Base-by-base conservation (phyloP, 2,329 filamentous ascomycete species). In the Amphichorda felina region DNA sequence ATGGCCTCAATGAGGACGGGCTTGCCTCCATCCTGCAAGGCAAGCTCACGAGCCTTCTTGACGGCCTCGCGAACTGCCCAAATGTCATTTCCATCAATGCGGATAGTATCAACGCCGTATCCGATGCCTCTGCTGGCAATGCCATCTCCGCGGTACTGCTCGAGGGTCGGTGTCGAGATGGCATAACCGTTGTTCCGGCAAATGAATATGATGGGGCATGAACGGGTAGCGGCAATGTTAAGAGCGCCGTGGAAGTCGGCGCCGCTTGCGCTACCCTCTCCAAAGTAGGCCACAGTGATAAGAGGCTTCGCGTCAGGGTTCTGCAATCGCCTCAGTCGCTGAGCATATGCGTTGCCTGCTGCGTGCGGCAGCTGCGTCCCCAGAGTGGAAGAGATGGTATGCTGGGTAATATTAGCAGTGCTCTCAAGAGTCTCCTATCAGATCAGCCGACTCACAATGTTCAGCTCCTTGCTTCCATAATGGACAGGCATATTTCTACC, bases 401-500 rank as follows among this genome's bases (percentile, higher is more conserved):
- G 84, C 77, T 83, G 37, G 18, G 14, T 9, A 4, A 30, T 21
- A 17, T 33, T 13, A 33, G 22, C 10, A 7, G 14, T 21, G 8
- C 13, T 5, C 5, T 14, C 21, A 15, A 10, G n/a, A 9, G 8
- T 30, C 7, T 15, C 16, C 26, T 27, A 5, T 4, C 8, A 8
- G n/a, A 30, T 30, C 8, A 8, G n/a, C 17, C n/a, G 16, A 63
- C 74, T 54, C 54, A 88, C 82, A 50, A 94, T 87, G 47, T 94
- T 86, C 38, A 93, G 66, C 43, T 84, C 78, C 38, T 70, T 75
- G 55, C 82, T 87, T 32, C 88, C 88, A 50, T 96, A 98, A 59
- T 98, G 91, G 11, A 96, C 84, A 1, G 91, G 91, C 91, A 98
- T 98, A 50, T 94, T 96, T 42, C 89, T 76, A 2, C 88, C 91